Base-by-base conservation (phyloP, 1,284 basidiomycete genomes). In the Apiotrichum veenhuisii region DNA sequence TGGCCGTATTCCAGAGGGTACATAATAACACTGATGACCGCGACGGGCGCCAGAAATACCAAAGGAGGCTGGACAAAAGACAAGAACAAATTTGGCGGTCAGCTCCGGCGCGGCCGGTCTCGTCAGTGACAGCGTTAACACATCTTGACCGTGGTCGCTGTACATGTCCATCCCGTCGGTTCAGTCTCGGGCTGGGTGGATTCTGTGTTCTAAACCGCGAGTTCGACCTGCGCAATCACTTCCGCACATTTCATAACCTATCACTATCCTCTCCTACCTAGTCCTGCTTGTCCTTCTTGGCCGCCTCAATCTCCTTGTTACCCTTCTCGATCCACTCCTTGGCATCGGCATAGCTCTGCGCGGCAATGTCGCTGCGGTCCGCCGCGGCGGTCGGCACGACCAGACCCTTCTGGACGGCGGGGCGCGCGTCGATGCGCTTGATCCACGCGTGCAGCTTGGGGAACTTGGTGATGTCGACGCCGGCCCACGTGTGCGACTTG, bases 361-460 rank as follows among this genome's bases (percentile, higher is more conserved):
- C 55, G 54, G 64, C 52, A 18, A 49, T 45, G 38, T 54, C 45
- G 49, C 64, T 55, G 7, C 20, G 25, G 26, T 27, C 25, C 2
- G 1, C 7, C 25, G 69, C 57, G 14, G 57, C 55, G 11, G 8
- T 42, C 12, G 76, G 75, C n/a, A 77, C 65, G 7, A 62, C 63
- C 25, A 79, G 57, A 7, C 79, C 81, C 38, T 70, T 69, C 52
- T 76, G 63, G 3, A 79, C 78, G 1, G 77, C 80, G 4, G 78
- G 76, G 11, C 81, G 73, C 36, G 71, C 78, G 4, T 60, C 64
- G 59, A 80, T 79, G 8, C 79, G 70, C 45, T 78, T 72, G 23
- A 81, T 38, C 82, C 82, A 84, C 9, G 76, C 77, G 77, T 83
- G 81, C 48, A 87, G 69, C 48, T 74, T 75, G 0, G 87, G 85